These are phyloP conservation scores for Diaporthe ilicicola DNA, from an alignment of 2,329 filamentous ascomycete genomes.

Conservation along the genomic window DNA sequence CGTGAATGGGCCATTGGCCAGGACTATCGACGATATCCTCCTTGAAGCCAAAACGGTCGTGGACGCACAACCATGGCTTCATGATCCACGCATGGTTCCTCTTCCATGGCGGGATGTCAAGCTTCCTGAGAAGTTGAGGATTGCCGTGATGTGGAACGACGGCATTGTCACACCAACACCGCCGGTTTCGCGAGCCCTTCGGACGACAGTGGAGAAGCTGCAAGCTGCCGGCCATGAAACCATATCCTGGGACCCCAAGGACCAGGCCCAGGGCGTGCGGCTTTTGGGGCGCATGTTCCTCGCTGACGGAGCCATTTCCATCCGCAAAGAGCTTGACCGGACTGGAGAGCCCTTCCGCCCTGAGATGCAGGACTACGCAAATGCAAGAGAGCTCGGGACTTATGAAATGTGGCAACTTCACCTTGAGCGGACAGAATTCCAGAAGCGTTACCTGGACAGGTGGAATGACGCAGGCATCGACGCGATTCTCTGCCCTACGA, in stretches of 20 bases:
- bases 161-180: constrained; percentile 72
- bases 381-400: constrained; percentile 49
- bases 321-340: constrained; percentile 47
- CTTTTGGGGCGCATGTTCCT: constrained; percentile 57
- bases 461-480: constrained; percentile 59
- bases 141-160: constrained; percentile 73
- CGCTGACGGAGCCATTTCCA: constrained; percentile 55
- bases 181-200: constrained; percentile 66
- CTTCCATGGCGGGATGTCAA: constrained; percentile 60
- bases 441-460: constrained; percentile 55
- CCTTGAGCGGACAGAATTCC: constrained; percentile 52
- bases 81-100: constrained; percentile 65
- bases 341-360: constrained; percentile 53
- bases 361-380: constrained; percentile 46
- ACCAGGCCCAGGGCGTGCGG: constrained; percentile 48
- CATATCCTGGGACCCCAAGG: constrained; percentile 57
- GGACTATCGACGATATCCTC: constrained; percentile 62
- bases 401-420: constrained; percentile 59
- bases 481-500: constrained; percentile 67
- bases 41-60: constrained; percentile 63
- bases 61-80: constrained; percentile 61
- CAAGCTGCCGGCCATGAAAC: constrained; percentile 58
- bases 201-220: constrained; percentile 53
- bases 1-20: constrained; percentile 70
- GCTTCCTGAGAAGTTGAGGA: constrained; percentile 52